These are phyloP conservation scores for Crepidotus variabilis DNA, from an alignment of 768 basidiomycete species.

Conservation along the genomic window DNA sequence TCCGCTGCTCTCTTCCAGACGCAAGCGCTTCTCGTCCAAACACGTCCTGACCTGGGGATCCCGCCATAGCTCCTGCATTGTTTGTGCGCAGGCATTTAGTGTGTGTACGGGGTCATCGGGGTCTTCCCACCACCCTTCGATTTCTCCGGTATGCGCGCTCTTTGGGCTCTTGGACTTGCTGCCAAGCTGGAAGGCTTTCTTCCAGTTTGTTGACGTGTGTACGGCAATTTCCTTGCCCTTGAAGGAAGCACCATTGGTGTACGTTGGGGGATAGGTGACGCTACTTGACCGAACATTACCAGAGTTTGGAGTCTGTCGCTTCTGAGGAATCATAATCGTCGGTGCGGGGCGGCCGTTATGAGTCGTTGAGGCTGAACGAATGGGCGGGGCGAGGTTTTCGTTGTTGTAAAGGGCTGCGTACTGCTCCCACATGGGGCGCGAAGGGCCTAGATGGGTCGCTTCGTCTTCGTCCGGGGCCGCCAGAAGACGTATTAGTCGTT, in stretches of 20 bases:
- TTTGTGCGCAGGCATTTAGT: conserved; percentile 56
- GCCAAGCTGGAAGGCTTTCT: conserved; percentile 59
- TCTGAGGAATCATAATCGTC: conserved; percentile 44
- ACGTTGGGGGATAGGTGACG: conserved; percentile 11
- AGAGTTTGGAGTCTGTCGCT: conserved; percentile 24
- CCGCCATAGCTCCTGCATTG: conserved; percentile 75
- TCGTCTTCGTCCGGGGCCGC: conserved; percentile 72
- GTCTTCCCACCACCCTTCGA: conserved; percentile 84
- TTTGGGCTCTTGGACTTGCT: conserved; percentile 64
- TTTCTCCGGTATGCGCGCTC: conserved; percentile 65
- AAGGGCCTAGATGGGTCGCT: conserved; percentile 49
- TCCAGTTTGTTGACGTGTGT: conserved; percentile 65
- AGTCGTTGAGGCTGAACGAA: conserved; percentile 15
- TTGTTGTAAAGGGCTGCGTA: conserved; percentile 21
- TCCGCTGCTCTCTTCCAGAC: conserved; percentile 80
- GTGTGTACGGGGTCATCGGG: conserved; percentile 77
- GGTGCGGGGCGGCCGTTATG: conserved; percentile 46
- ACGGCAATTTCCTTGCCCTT: conserved; percentile 53
- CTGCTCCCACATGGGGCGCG: conserved; percentile 34
- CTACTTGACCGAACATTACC: conserved; percentile 19
- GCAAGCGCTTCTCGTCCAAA: conserved; percentile 59
- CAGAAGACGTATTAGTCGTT: conserved; percentile 61
- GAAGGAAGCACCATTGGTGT: conserved; percentile 28
- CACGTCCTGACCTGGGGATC: conserved; percentile 63
- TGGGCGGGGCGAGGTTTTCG: conserved; percentile 20